Evolutionary conservation across 352 stramenopile genomes (phyloP).

Genomic region (Albugo laibachii): DNA sequence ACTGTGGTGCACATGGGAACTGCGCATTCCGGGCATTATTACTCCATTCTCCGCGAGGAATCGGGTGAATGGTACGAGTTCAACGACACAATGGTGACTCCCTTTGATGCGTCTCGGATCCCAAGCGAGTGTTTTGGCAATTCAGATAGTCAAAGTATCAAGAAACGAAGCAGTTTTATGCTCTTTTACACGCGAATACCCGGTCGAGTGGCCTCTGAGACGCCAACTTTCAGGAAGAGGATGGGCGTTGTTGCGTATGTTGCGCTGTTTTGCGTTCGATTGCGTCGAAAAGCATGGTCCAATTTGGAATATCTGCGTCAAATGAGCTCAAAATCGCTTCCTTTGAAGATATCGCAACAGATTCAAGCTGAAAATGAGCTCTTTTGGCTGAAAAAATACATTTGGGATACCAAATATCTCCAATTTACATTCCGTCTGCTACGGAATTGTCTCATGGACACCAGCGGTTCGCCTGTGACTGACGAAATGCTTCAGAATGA

Average conservation of each 20-base stretch:
- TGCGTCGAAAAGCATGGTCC: constrained; percentile 5
- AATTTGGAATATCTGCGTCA: constrained; percentile 6
- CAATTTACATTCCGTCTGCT: constrained; percentile 68
- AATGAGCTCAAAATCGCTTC: constrained; percentile 23
- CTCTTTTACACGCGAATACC: constrained; percentile 54
- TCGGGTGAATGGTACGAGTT: constrained; percentile 67
- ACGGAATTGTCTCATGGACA: constrained; percentile 19
- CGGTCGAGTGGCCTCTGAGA: constrained; percentile 12
- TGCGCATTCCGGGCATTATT: constrained; percentile 79
- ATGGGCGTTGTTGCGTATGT: constrained; percentile 15
- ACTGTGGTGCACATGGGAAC: constrained; percentile 80
- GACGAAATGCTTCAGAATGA: background rate
- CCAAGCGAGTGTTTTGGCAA: constrained; percentile 45
- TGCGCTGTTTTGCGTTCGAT: constrained; percentile 14
- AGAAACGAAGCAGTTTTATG: constrained; percentile 78
- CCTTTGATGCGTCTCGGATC: constrained; percentile 49
- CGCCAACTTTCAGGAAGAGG: constrained; percentile 3
- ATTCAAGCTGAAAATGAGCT: constrained; percentile 69
- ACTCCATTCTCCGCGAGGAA: constrained; percentile 69
- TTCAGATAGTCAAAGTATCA: constrained; percentile 22
- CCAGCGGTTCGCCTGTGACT: background rate
- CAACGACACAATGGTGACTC: constrained; percentile 68
- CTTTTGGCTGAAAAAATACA: constrained; percentile 75
- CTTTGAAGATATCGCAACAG: constrained; percentile 43
- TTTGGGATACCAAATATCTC: constrained; percentile 51